Evolutionary conservation across 2,329 filamentous ascomycete species (phyloP).

Genomic region (Diaporthe ampelina): DNA sequence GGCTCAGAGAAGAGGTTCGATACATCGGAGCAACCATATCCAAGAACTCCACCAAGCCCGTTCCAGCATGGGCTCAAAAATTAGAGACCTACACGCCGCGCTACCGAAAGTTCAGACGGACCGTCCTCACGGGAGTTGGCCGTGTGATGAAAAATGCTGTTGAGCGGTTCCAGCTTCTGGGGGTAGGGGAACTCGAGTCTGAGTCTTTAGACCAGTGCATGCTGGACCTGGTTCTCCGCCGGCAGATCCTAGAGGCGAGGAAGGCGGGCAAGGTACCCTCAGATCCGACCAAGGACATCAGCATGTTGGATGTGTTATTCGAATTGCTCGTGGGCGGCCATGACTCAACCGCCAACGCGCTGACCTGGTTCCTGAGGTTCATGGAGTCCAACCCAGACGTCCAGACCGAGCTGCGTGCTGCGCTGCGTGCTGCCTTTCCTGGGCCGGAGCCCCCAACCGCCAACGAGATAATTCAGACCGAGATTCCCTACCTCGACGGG

Average conservation of each 20-base stretch:
- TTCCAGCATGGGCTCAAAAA: conserved; percentile 11
- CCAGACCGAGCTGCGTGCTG: conserved; percentile 39
- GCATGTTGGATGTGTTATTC: conserved; percentile 48
- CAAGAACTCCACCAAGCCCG: conserved; percentile 4
- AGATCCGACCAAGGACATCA: conserved; percentile 45
- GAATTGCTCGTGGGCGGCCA: conserved; percentile 52
- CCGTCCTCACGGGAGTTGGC: conserved; percentile 44
- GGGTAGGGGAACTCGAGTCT: conserved; percentile 42
- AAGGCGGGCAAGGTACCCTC: conserved; percentile 49
- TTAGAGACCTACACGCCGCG: conserved; percentile 36
- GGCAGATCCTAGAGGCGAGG: conserved; percentile 50
- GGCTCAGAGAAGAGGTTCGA: conserved; percentile 14
- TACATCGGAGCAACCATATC: conserved; percentile 24
- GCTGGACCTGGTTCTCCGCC: conserved; percentile 53
- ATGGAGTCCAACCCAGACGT: conserved; percentile 37
- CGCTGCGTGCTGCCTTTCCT: conserved; percentile 45
- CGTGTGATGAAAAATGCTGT: conserved; percentile 45
- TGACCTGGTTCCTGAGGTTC: conserved; percentile 47
- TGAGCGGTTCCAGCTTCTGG: conserved; percentile 43
- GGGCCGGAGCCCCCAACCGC: conserved; percentile 47
- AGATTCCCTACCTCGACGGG: conserved; percentile 58
- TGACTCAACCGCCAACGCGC: conserved; percentile 59
- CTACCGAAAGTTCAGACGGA: conserved; percentile 43
- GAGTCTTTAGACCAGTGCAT: conserved; percentile 50
- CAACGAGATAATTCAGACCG: conserved; percentile 49